Evolutionary conservation across 768 basidiomycete genomes (phyloP), one percentile per base, ranked within the genome.

Genomic region (Boletus rubropictus): DNA sequence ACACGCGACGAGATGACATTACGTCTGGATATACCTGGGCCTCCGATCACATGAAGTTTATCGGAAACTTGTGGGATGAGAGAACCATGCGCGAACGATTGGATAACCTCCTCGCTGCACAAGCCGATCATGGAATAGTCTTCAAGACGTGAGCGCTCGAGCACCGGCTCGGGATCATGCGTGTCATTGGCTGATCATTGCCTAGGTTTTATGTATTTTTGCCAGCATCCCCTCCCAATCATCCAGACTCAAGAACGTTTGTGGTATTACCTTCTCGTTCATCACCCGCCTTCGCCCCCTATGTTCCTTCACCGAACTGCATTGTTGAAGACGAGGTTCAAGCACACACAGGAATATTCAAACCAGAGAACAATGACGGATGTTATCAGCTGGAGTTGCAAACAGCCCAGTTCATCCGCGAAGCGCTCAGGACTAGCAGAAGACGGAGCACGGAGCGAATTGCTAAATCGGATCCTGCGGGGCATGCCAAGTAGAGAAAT

Each of bases 301-400:
- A 89, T 60, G 51, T 76, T 11, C 76, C 83, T 15, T 77, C 81
- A 3, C 72, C 70, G 25, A 96, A 95, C 55, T 75, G 70, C 4
- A 61, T 84, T 21, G 86, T 84, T 0, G 50, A 73, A 20, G 86
- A 92, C 58, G 92, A 95, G 64, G 67, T 94, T 8, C 73, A 84
- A 49, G 92, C 89, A 6, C 93, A 97, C 61, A 88, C 80, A 29
- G 83, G 83, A 28, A 95, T 97, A 86, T 97, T 96, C 67, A 75
- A 77, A 48, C 76, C 80, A 5, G 76, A 72, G 53, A 81, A 80
- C 20, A 95, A 96, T 58, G 91, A 94, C 55, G 91, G 91, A 17
- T 96, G 91, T 66, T 94, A 94, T 59, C 81, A 82, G 55, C 72
- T 96, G 7, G 93, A 91, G 1, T 69, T 94, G 31, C 69, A 76